These are phyloP conservation scores for Rhodofomes roseus DNA, from an alignment of 1,284 basidiomycete genomes.

Conservation along the genomic window DNA sequence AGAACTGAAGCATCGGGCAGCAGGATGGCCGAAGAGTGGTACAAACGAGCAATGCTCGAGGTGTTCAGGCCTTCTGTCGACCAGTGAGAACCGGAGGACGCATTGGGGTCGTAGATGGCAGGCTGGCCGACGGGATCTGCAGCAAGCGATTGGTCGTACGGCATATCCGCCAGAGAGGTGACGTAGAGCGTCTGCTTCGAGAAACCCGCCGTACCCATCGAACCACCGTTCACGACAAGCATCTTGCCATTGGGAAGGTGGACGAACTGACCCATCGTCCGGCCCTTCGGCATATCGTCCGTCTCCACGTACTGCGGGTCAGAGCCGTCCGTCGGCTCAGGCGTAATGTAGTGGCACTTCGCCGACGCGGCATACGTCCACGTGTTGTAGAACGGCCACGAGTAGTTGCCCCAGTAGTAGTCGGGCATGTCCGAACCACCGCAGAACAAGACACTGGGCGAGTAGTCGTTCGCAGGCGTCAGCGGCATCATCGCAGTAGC, in stretches of 20 bases:
- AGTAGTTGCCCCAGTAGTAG: constrained; percentile 69
- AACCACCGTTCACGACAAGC: constrained; percentile 75
- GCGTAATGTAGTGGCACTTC: constrained; percentile 74
- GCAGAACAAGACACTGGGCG: constrained; percentile 84
- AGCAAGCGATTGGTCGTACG: constrained; percentile 61
- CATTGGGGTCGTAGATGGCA: constrained; percentile 74
- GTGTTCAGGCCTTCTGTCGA: constrained; percentile 59
- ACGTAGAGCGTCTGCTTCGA: constrained; percentile 51
- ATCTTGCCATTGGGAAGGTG: constrained; percentile 74
- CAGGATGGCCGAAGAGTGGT: constrained; percentile 88
- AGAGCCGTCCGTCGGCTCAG: constrained; percentile 69
- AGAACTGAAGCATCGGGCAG: constrained; percentile 86
- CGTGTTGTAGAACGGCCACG: constrained; percentile 62
- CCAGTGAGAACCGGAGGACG: constrained; percentile 68
- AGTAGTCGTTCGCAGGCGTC: constrained; percentile 87
- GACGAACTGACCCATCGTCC: constrained; percentile 89
- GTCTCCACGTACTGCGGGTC: constrained; percentile 54
- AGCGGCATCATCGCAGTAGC: constrained; percentile 89
- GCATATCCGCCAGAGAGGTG: constrained; percentile 45
- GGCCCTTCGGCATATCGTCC: constrained; percentile 72
- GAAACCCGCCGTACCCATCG: constrained; percentile 76
- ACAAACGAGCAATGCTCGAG: constrained; percentile 72
- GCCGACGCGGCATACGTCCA: constrained; percentile 60
- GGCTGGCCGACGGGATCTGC: constrained; percentile 65
- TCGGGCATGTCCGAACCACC: constrained; percentile 80